phyloP scores from a whole-genome alignment of 1,284 basidiomycete genomes.

The Moesziomyces globuligerus region DNA sequence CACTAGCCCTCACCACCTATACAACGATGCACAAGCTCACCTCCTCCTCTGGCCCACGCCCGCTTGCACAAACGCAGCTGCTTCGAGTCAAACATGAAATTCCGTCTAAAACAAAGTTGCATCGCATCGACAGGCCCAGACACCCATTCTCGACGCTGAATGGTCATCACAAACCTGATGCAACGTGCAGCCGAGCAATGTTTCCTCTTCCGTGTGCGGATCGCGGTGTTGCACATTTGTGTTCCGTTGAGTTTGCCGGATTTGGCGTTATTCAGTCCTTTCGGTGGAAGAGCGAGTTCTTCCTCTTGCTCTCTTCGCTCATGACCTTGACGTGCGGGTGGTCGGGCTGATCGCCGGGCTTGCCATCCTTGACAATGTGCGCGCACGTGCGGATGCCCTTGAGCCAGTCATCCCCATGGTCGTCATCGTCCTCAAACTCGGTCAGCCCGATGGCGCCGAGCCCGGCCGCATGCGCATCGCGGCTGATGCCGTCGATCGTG shows the following conservation, averaged over 20 bases:
- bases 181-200: too few species aligned
- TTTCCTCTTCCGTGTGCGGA: neutral
- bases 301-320: constrained; percentile 58
- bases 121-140: neutral
- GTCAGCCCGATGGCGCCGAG: constrained; percentile 44
- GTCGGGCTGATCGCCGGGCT: constrained; percentile 55
- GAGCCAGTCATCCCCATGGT: constrained; percentile 68
- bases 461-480: constrained; percentile 43
- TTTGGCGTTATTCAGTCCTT: constrained; percentile 31
- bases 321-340: constrained; percentile 62
- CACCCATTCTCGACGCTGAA: too few species aligned
- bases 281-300: constrained; percentile 60
- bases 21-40: neutral
- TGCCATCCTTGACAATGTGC: constrained; percentile 47
- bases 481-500: constrained; percentile 28
- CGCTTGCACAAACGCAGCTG: too few species aligned
- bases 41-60: neutral
- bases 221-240: too few species aligned
- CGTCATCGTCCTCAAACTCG: constrained; percentile 67
- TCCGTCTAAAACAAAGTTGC: too few species aligned
- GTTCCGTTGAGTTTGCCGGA: too few species aligned
- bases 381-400: constrained; percentile 66
- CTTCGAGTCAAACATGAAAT: constrained; percentile 11
- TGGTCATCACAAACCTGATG: too few species aligned
- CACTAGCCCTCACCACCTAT: neutral